Evolutionary conservation across 306 rosid genomes (phyloP).

Genomic region (Lablab purpureus): DNA sequence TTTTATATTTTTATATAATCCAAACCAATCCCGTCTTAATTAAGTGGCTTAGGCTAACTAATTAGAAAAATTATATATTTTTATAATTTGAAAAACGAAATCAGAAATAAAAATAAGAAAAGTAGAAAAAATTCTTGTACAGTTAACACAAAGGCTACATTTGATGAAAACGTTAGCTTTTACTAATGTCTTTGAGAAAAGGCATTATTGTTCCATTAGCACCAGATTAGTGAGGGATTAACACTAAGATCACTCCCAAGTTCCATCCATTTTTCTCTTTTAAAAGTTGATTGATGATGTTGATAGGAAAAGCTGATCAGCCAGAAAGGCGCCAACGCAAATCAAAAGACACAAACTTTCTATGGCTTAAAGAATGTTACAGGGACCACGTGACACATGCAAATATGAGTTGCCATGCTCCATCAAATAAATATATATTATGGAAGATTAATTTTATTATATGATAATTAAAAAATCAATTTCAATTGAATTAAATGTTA

Average conservation of each 20-base stretch:
- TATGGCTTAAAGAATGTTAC: not conserved
- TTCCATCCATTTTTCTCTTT: not conserved
- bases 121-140: too few species aligned
- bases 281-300: conserved; percentile 13
- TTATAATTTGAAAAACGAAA: too few species aligned
- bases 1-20: too few species aligned
- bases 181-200: not conserved
- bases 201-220: not conserved
- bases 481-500: not conserved
- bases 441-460: not conserved
- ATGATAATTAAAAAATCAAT: not conserved
- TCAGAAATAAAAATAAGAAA: too few species aligned
- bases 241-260: not conserved
- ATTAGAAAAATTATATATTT: too few species aligned
- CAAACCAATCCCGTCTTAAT: too few species aligned
- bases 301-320: conserved; percentile 23
- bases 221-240: not conserved
- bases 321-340: conserved; percentile 44
- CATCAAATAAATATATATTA: not conserved
- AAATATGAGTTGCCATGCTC: conserved; percentile 39
- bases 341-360: not conserved
- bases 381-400: conserved; percentile 47
- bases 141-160: not conserved
- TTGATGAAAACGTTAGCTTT: not conserved
- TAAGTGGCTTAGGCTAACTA: too few species aligned